Percentiles rank a stretch among this genome's conserved stretches.
phyloP scores from a whole-genome alignment of 345 rosid species.

The Boechera retrofracta region DNA sequence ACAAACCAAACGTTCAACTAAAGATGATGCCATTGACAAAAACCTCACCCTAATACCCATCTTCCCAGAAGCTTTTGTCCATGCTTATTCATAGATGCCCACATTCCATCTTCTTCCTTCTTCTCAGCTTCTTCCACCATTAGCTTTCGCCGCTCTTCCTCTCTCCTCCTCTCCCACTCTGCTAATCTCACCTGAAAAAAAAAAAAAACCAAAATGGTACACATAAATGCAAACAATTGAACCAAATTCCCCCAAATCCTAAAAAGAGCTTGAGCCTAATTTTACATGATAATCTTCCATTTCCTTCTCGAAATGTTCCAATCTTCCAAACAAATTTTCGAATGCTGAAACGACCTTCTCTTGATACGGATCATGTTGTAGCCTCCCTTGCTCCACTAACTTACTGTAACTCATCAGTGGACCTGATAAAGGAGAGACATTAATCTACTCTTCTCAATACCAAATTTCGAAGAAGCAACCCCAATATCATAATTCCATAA shows the following conservation, averaged over 20 bases:
- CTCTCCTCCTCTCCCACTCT: slow-evolving; percentile 83
- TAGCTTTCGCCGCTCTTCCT: slow-evolving; percentile 64
- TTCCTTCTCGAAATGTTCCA: slow-evolving; percentile 79
- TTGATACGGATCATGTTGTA: slow-evolving; percentile 78
- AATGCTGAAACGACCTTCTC: slow-evolving; percentile 73
- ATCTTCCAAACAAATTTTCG: slow-evolving; percentile 67
- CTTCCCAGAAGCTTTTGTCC: slow-evolving; percentile 59
- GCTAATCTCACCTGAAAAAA: slow-evolving; percentile 59
- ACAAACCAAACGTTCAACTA: neutral
- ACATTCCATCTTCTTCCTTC: slow-evolving; percentile 64
- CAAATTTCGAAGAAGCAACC: neutral
- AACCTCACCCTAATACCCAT: slow-evolving; percentile 66
- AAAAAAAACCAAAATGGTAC: slow-evolving; percentile 1
- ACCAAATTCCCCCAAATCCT: neutral
- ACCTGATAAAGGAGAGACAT: slow-evolving; percentile 45
- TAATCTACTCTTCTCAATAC: too few relatives aligned
- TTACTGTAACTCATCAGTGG: slow-evolving; percentile 59
- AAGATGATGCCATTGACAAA: neutral
- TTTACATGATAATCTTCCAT: slow-evolving; percentile 87
- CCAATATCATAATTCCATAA: neutral
- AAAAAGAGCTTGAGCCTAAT: neutral
- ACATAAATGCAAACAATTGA: slow-evolving; percentile 13
- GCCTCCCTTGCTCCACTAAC: slow-evolving; percentile 72
- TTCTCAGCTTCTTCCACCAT: slow-evolving; percentile 79
- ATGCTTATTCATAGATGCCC: slow-evolving; percentile 63